Base-by-base conservation (phyloP, 495 filamentous ascomycete genomes). In the Lophium mytilinum region DNA sequence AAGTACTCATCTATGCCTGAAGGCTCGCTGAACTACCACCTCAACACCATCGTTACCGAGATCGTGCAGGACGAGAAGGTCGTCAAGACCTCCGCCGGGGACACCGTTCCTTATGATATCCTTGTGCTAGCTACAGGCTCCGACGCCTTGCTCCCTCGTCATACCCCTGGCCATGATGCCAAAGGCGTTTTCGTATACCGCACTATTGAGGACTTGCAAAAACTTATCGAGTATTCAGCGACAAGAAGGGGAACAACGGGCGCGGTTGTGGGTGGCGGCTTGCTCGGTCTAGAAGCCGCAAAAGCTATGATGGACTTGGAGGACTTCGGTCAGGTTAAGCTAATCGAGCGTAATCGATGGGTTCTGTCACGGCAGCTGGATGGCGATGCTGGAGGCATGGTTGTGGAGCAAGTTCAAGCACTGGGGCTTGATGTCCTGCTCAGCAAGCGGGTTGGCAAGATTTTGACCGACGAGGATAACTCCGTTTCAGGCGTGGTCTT, bases 161-260 rank as follows among this genome's bases (percentile, higher is more conserved):
- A 85, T 53, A 95, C 88, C 0, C 90, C 92, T 0, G 90, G 90
- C 54, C 77, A 95, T 63, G 84, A 93, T 69, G 89, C 89, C 35
- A 80, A 82, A 15, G 92, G 92, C 8, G 86, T 96, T 35, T 97
- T 97, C 64, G 90, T 96, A n/a, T 96, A 97, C 70, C 80, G 92
- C 15, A 95, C 88, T 0, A 90, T 96, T 53, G 81, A 84, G 1
- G 92, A 97, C 67, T 73, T 97, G 8, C 78, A 95, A 65, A 80
- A 79, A 15, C 77, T 97, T 5, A 97, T 97, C 37, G 73, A 78
- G 3, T 96, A 87, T 63, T 80, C 89, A 0, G 65, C 71, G 3
- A 69, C 73, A 11, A 79, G 83, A 46, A 87, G 83, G 58, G 90
- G 88, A 24, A 77, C 80, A 15, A 80, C 78, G 4, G 92, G 87